Conservation (phyloP, 257 asterid species). For the Anisodus tanguticus region DNA sequence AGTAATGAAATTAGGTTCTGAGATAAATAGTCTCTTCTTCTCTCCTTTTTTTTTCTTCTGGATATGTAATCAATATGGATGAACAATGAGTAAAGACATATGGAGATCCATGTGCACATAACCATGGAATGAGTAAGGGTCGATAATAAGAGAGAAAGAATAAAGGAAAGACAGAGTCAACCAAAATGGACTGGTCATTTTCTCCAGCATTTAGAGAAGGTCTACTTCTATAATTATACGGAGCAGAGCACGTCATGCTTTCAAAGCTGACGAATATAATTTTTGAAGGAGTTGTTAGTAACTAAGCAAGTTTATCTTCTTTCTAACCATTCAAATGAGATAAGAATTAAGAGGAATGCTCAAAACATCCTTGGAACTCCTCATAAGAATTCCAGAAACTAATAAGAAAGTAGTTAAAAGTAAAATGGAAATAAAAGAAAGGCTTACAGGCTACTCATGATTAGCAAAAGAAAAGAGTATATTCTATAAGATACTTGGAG, state of each 20-base stretch:
- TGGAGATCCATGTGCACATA: not conserved
- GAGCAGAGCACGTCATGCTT: not conserved
- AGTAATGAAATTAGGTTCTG: conserved; percentile 10
- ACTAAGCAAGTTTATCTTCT: not conserved
- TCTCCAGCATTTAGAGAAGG: not conserved
- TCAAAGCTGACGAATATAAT: not conserved
- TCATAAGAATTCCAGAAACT: not conserved
- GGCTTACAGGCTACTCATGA: not conserved
- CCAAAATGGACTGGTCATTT: not conserved
- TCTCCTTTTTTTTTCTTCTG: not conserved
- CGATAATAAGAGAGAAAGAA: not conserved
- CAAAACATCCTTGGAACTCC: not conserved
- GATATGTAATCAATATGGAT: not conserved
- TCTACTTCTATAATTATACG: not conserved
- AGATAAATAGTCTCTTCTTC: not conserved
- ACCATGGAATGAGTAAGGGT: not conserved
- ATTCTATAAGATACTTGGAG: conserved; percentile 1
- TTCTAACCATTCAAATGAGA: conserved; percentile 13
- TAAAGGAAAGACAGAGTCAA: conserved; percentile 7
- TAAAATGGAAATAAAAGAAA: not conserved
- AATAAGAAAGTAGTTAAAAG: not conserved
- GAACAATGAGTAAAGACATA: not conserved
- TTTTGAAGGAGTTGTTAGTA: not conserved
- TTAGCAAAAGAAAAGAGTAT: not conserved
- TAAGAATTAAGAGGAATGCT: not conserved